A percentile compares a stretch with the other conserved stretches of the same genome.
These are phyloP conservation scores for Syncephalastrum racemosum DNA, from an alignment of 371 early-diverging fungal genomes.

Conservation along the genomic window DNA sequence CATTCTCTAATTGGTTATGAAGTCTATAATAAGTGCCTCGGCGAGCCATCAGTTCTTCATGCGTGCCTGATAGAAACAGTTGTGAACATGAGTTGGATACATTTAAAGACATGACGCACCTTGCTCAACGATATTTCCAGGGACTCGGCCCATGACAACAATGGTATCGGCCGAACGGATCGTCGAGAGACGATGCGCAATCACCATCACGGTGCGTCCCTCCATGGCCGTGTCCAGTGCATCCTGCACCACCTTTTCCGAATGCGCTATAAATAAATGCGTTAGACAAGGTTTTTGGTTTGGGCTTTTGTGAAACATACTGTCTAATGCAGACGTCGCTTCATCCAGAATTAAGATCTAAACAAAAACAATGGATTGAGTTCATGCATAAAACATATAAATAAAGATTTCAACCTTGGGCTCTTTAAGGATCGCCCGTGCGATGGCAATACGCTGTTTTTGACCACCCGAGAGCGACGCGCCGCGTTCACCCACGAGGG, in stretches of 20 bases:
- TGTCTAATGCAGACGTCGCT: conserved; percentile 70
- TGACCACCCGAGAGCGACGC: conserved; percentile 87
- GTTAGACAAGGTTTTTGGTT: background rate
- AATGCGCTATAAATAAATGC: conserved; percentile 39
- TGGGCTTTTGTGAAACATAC: conserved; percentile 12
- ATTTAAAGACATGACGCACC: conserved; percentile 28
- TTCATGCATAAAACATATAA: background rate
- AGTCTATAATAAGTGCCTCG: conserved; percentile 53
- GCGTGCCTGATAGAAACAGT: conserved; percentile 36
- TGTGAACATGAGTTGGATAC: background rate
- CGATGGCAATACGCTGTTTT: conserved; percentile 79
- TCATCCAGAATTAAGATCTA: conserved; percentile 77
- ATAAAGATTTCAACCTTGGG: conserved; percentile 43
- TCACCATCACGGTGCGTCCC: conserved; percentile 73
- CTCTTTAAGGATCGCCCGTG: conserved; percentile 69
- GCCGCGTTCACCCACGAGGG: conserved; percentile 68
- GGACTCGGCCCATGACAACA: conserved; percentile 63
- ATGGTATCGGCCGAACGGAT: conserved; percentile 68
- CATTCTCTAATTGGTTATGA: conserved; percentile 41
- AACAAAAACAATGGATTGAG: background rate
- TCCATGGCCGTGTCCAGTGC: conserved; percentile 67
- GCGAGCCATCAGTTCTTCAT: conserved; percentile 52
- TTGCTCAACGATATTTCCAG: conserved; percentile 64
- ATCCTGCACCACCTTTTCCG: conserved; percentile 71
- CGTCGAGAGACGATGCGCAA: conserved; percentile 78